Conservation (phyloP, 129 eudicot genomes). For the Arctium minus region DNA sequence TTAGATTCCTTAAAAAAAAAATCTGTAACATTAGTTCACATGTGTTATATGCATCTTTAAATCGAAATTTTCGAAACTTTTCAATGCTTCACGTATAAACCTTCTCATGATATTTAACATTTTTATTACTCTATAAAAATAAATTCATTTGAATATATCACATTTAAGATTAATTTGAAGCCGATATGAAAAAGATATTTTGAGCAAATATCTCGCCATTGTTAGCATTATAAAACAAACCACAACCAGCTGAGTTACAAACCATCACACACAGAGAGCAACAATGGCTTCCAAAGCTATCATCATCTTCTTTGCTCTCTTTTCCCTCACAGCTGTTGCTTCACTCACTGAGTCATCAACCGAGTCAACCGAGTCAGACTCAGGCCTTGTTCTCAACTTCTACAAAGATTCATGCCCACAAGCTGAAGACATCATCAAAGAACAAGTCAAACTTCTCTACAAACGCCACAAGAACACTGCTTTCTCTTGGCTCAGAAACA, state of each 20-base stretch:
- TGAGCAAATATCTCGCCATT: constrained; percentile 1
- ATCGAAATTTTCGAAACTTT: no score
- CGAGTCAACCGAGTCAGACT: constrained; percentile 27
- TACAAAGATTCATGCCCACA: constrained; percentile 96
- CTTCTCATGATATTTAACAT: no score
- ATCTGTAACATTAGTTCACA: no score
- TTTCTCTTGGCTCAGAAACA: constrained; percentile 99
- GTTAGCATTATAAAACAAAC: constrained; percentile 33
- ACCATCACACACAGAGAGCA: constrained; percentile 12
- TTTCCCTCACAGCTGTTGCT: constrained; percentile 37
- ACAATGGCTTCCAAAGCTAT: constrained; percentile 53
- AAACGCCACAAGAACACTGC: constrained; percentile 99
- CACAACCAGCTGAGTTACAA: constrained; percentile 6
- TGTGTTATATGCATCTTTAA: no score
- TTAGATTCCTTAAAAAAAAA: no score
- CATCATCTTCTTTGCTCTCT: constrained; percentile 47
- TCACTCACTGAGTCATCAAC: constrained; percentile 45
- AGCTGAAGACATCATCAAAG: constrained; percentile 92
- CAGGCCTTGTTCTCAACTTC: constrained; percentile 72
- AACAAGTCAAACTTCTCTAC: constrained; percentile 95
- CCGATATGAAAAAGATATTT: background rate
- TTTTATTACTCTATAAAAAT: no score
- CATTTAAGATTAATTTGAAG: background rate
- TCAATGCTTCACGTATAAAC: no score
- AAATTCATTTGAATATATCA: background rate